Conservation (phyloP, 2,329 filamentous ascomycete genomes). For the Delphinella strobiligena region DNA sequence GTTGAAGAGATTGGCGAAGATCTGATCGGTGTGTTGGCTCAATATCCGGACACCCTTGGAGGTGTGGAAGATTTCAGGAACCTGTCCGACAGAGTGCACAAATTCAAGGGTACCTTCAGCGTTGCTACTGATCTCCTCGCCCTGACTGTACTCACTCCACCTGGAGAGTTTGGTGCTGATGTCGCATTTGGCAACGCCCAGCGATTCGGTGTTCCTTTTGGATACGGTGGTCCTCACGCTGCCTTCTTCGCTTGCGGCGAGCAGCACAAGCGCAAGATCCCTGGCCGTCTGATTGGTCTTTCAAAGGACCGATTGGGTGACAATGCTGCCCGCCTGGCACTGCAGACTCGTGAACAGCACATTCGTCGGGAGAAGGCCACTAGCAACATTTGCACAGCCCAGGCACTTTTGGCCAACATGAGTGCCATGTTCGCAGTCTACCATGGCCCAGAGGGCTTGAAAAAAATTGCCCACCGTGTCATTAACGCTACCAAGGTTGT, state of each 20-base stretch:
- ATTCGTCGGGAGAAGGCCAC: constrained; percentile 94
- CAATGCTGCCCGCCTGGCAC: constrained; percentile 66
- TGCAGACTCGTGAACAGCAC: constrained; percentile 92
- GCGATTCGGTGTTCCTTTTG: constrained; percentile 81
- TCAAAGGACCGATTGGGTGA: constrained; percentile 83
- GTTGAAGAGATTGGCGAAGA: constrained; percentile 68
- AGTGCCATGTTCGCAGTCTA: constrained; percentile 89
- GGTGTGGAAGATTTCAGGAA: constrained; percentile 62
- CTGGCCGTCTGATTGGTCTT: constrained; percentile 77
- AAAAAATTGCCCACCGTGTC: constrained; percentile 68
- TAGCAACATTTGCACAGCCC: constrained; percentile 93
- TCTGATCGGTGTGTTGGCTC: constrained; percentile 80
- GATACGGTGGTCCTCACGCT: constrained; percentile 88
- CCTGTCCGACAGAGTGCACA: constrained; percentile 67
- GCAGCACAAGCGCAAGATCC: constrained; percentile 88
- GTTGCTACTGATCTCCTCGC: constrained; percentile 84
- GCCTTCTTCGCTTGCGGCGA: constrained; percentile 91
- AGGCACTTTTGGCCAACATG: constrained; percentile 91
- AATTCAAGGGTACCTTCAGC: constrained; percentile 65
- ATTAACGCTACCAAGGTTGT: constrained; percentile 43
- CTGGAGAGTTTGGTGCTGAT: constrained; percentile 89
- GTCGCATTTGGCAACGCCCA: constrained; percentile 91
- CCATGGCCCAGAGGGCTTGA: constrained; percentile 75
- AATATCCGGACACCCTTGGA: constrained; percentile 86
- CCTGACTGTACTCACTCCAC: constrained; percentile 74